phyloP scores from a whole-genome alignment of 345 rosid species.

The Euphorbia peplus region DNA sequence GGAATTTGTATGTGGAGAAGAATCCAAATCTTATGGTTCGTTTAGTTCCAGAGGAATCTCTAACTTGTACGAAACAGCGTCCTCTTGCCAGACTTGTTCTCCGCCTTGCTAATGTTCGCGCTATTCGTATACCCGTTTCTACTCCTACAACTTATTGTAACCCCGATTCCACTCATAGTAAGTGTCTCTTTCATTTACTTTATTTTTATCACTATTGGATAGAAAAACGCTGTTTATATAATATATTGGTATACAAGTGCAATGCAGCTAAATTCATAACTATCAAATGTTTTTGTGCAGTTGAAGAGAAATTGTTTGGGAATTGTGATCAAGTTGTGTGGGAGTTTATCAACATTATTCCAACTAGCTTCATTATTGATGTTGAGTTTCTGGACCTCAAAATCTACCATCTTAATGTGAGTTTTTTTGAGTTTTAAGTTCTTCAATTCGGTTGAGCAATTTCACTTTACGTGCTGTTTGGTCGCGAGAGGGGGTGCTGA shows the following conservation, averaged over 20 bases:
- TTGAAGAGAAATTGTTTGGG: slow-evolving; percentile 63
- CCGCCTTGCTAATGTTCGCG: slow-evolving; percentile 56
- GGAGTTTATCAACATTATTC: too few relatives aligned
- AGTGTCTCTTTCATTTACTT: too few relatives aligned
- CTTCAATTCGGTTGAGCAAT: too few relatives aligned
- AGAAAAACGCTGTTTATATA: background rate
- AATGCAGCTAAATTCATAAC: background rate
- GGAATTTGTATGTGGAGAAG: slow-evolving; percentile 84
- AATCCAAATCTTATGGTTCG: slow-evolving; percentile 63
- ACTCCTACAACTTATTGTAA: slow-evolving; percentile 32
- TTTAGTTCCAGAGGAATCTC: slow-evolving; percentile 75
- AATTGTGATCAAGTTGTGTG: too few relatives aligned
- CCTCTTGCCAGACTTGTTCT: slow-evolving; percentile 69
- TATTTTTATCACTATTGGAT: too few relatives aligned
- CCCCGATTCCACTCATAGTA: too few relatives aligned
- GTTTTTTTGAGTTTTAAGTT: too few relatives aligned
- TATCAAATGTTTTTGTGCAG: slow-evolving; percentile 39
- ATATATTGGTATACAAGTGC: slow-evolving; percentile 1
- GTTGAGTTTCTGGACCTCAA: slow-evolving; percentile 90
- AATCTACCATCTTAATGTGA: slow-evolving; percentile 61
- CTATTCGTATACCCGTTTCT: slow-evolving; percentile 51
- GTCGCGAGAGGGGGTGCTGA: too few relatives aligned
- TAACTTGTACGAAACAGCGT: slow-evolving; percentile 66
- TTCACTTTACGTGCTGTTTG: too few relatives aligned
- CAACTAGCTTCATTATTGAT: slow-evolving; percentile 72